Base-by-base conservation (phyloP, 148 eudicot genomes). In the Dianthus caryophyllus region DNA sequence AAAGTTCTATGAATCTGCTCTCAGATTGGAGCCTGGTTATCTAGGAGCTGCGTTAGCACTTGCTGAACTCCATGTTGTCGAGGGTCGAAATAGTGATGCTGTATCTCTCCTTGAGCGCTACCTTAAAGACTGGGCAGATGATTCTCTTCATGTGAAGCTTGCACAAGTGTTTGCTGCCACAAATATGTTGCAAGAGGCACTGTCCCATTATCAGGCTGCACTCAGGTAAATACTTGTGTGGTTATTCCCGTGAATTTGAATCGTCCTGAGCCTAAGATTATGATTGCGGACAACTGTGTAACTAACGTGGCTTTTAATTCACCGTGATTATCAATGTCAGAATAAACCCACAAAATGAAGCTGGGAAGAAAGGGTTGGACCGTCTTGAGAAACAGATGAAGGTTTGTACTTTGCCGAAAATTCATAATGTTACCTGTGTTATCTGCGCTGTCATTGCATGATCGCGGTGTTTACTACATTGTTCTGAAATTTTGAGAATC, bases 101-200 rank as follows among this genome's bases (percentile, higher is more conserved):
- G 92, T 94, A 18, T 71, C 96, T 66, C 92, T 94, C 61, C 89
- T 94, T 27, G 96, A 94, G 76, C 76, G 99, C 1, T 88, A 94
- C 80, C 88, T 94, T 24, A 88, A 94, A 74, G 99, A 94, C 71
- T 90, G 99, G 99, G 96, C 97, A 18, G 96, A 90, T 69, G 99
- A 94, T 73, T 94, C 96, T 74, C 85, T 94, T 64, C 92, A 94
- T 77, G 97, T 94, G 69, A 94, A 94, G 86, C 93, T 94, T 78
- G 99, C 97, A 56, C 99, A 94, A 81, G 95, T 94, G 47, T 88
- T 88, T 84, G 87, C 96, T 46, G 92, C 97, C 43, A 90, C 99
- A 52, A 90, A 90, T 69, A 86, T 90, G 97, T 77, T 94, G 75
- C 90, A 88, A 77, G 99, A 94, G 73, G 90, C 97, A 55, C 72